Base-by-base conservation (phyloP, 2,329 filamentous ascomycete species). In the Phialemoniopsis sp. region DNA sequence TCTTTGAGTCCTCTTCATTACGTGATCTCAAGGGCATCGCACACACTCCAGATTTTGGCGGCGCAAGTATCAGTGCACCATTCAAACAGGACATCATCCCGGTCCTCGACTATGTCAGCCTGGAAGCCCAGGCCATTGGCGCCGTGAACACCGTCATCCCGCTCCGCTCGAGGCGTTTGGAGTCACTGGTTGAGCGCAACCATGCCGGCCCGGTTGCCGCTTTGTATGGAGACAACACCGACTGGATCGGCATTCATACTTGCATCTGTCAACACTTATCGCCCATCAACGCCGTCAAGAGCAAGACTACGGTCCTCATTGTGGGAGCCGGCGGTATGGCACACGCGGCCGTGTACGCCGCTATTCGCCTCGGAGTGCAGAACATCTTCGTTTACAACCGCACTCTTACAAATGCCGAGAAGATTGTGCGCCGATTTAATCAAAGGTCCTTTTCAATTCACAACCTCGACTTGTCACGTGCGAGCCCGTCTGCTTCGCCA, bases 61-160 rank as follows among this genome's bases (percentile, higher is more conserved):
- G 80, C 10, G 70, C 76, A 4, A 76, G 76, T 43, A 70, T 83
- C 37, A 77, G 71, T 33, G 68, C 79, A 29, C 80, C 80, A 3
- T 82, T 76, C 61, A 83, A 82, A 52, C 73, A 76, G 3, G 72
- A 78, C 46, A 69, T 80, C 3, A 71, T 82, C 18, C 67, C 71
- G 4, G 63, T 76, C 8, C 68, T 80, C 15, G 68, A 78, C 47
- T 73, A 72, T 2, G 67, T 81, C 48, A 82, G 78, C 39, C 68
- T 70, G 9, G 77, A 83, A 48, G 80, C 79, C 2, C 70, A 72
- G 41, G 77, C 76, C 3, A 83, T 83, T 44, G 78, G 80, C 0
- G 78, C 80, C 2, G 70, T 81, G 14, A 83, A 84, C 46, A 82
- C 80, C 0, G 56, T 84, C n/a, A 67, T 83, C 26, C 79, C 79